Evolutionary conservation across 257 asterid genomes (phyloP).

Genomic region (Jacaranda copaia): DNA sequence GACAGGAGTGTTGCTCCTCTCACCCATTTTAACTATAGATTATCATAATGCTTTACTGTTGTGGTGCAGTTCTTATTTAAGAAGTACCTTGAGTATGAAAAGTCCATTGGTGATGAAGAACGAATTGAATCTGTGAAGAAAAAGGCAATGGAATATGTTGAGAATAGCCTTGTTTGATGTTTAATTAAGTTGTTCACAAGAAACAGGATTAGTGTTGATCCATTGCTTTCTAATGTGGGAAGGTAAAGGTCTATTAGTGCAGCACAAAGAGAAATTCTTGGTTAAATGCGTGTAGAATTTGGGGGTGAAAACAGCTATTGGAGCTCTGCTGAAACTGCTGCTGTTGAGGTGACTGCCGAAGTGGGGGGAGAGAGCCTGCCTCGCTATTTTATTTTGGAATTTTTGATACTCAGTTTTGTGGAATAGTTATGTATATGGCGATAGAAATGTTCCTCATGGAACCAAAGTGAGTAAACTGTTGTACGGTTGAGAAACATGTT

Average conservation of each 20-base stretch:
- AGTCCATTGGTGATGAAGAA: constrained; percentile 71
- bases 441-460: neutral
- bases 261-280: neutral
- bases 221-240: neutral
- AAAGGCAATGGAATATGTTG: constrained; percentile 84
- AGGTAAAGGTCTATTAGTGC: constrained; percentile 1
- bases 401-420: constrained; percentile 15
- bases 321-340: neutral
- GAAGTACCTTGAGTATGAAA: constrained; percentile 84
- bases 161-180: constrained; percentile 59
- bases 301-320: neutral
- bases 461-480: neutral
- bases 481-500: neutral
- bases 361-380: neutral
- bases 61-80: constrained; percentile 81
- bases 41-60: constrained; percentile 5
- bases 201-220: neutral
- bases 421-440: neutral
- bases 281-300: neutral
- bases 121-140: constrained; percentile 68
- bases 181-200: neutral
- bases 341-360: neutral
- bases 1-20: neutral
- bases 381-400: neutral
- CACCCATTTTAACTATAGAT: neutral